These are phyloP conservation scores for Fraxinus angustifolia DNA, from an alignment of 305 asterid genomes.

Conservation along the genomic window DNA sequence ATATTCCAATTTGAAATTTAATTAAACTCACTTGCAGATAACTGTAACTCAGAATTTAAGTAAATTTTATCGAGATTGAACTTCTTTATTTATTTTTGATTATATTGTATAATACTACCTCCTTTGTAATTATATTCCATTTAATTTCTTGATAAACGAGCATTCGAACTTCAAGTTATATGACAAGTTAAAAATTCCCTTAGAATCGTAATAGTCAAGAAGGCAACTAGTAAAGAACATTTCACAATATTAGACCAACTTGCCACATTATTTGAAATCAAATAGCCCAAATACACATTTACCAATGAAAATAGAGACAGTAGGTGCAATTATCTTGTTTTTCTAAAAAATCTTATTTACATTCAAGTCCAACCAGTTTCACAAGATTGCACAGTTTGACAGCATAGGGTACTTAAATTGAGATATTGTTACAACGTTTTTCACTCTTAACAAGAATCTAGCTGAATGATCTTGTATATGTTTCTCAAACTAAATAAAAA, in stretches of 20 bases:
- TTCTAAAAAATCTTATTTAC: not conserved
- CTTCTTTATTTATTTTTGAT: not conserved
- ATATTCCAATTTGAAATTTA: not conserved
- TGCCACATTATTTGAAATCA: not conserved
- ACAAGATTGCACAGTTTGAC: not conserved
- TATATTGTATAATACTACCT: too few relatives aligned
- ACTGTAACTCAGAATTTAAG: not conserved
- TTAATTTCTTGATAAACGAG: not conserved
- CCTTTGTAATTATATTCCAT: not conserved
- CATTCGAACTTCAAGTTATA: not conserved
- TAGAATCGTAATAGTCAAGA: not conserved
- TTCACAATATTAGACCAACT: not conserved
- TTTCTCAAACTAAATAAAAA: not conserved
- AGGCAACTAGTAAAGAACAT: not conserved
- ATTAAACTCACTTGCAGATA: not conserved
- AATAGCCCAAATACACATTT: not conserved
- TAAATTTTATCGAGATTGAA: too few relatives aligned
- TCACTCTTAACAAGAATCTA: not conserved
- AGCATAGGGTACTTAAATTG: not conserved
- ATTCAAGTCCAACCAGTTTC: not conserved
- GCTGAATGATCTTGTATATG: not conserved
- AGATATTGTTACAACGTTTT: not conserved
- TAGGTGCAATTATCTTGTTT: not conserved
- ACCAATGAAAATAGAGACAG: not conserved
- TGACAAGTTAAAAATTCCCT: not conserved